Percentiles rank a stretch among this genome's conserved stretches.
Evolutionary conservation across 2,329 filamentous ascomycete species (phyloP).

Genomic region (Alternaria postmessia): DNA sequence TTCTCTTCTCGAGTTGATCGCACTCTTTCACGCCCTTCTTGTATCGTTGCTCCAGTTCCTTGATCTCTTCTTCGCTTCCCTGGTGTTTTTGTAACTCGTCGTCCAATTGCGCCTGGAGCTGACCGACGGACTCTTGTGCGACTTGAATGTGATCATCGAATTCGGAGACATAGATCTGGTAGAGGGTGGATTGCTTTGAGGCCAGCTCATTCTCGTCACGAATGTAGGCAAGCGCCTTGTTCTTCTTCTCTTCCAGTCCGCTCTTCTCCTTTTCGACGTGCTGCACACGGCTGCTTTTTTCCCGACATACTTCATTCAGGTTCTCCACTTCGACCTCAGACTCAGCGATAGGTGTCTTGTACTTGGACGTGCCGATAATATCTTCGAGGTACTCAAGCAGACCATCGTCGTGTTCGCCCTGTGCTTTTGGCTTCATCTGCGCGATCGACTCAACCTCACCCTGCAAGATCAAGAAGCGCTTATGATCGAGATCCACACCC

Average conservation of each 20-base stretch:
- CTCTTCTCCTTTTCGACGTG: slow-evolving; percentile 98
- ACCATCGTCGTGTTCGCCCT: slow-evolving; percentile 93
- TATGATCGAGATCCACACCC: slow-evolving; percentile 96
- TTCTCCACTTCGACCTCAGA: slow-evolving; percentile 87
- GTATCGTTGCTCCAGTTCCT: slow-evolving; percentile 84
- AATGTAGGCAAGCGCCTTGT: slow-evolving; percentile 88
- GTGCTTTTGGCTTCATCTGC: slow-evolving; percentile 98
- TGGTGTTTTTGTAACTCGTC: slow-evolving; percentile 90
- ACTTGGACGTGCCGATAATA: slow-evolving; percentile 98
- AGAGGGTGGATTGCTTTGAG: slow-evolving; percentile 88
- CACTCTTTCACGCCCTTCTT: slow-evolving; percentile 83
- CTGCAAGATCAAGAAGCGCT: slow-evolving; percentile 95
- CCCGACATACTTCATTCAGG: slow-evolving; percentile 91
- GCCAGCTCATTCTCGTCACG: slow-evolving; percentile 92
- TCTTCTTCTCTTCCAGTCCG: slow-evolving; percentile 92
- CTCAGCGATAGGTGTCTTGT: slow-evolving; percentile 97
- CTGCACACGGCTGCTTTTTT: slow-evolving; percentile 94
- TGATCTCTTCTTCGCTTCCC: slow-evolving; percentile 89
- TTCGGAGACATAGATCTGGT: slow-evolving; percentile 89
- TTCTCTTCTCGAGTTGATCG: slow-evolving; percentile 81
- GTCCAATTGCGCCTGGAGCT: slow-evolving; percentile 87
- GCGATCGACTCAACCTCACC: slow-evolving; percentile 98
- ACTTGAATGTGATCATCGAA: slow-evolving; percentile 89
- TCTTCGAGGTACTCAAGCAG: slow-evolving; percentile 96
- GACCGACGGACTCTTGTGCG: slow-evolving; percentile 86